Evolutionary conservation across 1,284 basidiomycete genomes (phyloP), one percentile per base, ranked within the genome.

Genomic region (Ceratobasidium sp.): DNA sequence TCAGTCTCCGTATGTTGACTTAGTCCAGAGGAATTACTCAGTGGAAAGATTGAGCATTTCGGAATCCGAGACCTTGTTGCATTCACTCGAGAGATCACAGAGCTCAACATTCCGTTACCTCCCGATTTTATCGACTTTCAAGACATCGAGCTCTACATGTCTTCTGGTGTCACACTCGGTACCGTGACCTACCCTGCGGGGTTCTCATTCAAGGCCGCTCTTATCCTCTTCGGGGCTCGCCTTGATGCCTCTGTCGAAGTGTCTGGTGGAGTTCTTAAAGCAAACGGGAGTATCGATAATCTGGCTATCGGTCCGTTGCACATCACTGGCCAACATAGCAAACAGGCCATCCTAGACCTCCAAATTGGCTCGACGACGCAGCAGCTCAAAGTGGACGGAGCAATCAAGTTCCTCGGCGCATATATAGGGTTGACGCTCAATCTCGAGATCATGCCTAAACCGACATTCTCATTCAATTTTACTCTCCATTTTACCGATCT

Each of bases 81-180:
- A 12, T 51, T 67, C 28, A 46, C 63, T 11, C 23, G 36, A 14
- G 46, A 23, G 4, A 54, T 67, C 36, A 67, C 48, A 7, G 28
- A 54, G 4, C 8, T n/a, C 8, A 25, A 67, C 14, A 49, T 67
- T 12, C 44, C 49, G 7, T 30, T 53, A 12, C 23, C n/a, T 16
- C 46, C 44, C 1, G 46, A 67, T 30, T 28, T 67, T 42, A 36
- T 67, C 49, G 46, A 67, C 18, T 67, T 67, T 21, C 36, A 67
- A 11, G 23, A 49, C 16, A 51, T 67, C 46, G 4, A 67, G 48
- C 33, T 67, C 14, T 67, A 67, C 38, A 54, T 67, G 1, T 46
- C 63, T 2, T 21, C 49, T 9, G 63, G 63, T 11, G 63, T 67
- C 3, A 67, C 63, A 7, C 42, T 67, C 21, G 48, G 63, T n/a